Evolutionary conservation across 2,329 filamentous ascomycete species (phyloP).

Genomic region (Colletotrichum melonis): DNA sequence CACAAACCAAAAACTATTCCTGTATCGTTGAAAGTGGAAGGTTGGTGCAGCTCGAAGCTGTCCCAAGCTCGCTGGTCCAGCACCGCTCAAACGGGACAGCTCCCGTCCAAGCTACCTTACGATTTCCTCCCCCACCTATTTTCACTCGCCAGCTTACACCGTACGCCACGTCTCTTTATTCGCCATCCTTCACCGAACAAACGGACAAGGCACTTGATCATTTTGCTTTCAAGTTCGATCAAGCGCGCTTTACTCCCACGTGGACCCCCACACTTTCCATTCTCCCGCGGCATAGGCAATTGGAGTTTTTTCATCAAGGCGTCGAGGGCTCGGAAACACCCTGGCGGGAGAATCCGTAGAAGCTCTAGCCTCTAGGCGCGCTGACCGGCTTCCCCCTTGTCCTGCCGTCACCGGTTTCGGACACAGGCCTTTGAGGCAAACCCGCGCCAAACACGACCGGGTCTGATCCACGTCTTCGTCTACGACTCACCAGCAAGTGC

Average conservation of each 20-base stretch:
- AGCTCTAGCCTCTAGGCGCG: constrained; percentile 9
- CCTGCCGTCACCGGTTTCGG: constrained; percentile 30
- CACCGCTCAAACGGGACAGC: constrained; percentile 7
- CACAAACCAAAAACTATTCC: not conserved
- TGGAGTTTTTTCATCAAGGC: not conserved
- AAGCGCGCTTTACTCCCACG: constrained; percentile 15
- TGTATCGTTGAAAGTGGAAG: not conserved
- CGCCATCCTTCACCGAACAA: constrained; percentile 22
- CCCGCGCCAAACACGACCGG: constrained; percentile 10
- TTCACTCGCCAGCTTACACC: not conserved
- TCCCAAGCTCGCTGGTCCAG: not conserved
- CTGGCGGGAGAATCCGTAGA: constrained; percentile 12
- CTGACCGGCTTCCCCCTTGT: constrained; percentile 7
- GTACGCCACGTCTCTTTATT: not conserved
- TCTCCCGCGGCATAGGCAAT: not conserved
- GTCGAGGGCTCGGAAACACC: not conserved
- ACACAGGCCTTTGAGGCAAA: constrained; percentile 26
- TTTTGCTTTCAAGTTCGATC: not conserved
- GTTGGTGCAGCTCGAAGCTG: constrained; percentile 9
- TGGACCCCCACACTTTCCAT: constrained; percentile 15
- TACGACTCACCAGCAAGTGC: constrained; percentile 31
- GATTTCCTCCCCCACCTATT: not conserved
- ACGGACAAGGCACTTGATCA: constrained; percentile 1
- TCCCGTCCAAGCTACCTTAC: not conserved
- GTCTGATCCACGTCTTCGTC: constrained; percentile 27